A percentile compares a stretch with the other conserved stretches of the same genome.
Evolutionary conservation across 331 rosid species (phyloP).

Genomic region (Prunus yedoensis): DNA sequence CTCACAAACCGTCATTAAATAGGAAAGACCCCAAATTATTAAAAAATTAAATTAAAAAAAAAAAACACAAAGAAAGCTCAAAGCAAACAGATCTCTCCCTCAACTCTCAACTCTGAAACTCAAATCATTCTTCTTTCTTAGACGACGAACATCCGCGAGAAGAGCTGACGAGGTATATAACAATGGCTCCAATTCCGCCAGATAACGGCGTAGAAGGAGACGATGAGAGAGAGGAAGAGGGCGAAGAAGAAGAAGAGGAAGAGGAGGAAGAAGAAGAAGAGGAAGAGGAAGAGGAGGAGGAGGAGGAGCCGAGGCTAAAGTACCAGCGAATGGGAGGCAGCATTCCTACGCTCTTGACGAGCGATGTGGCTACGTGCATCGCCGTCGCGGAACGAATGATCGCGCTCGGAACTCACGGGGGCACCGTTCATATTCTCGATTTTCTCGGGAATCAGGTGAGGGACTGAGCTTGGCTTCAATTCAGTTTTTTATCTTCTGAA

Average conservation of each 20-base stretch:
- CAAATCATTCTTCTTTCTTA: constrained; percentile 1
- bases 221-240: constrained; percentile 82
- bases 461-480: constrained; percentile 7
- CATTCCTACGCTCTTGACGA: constrained; percentile 70
- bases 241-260: constrained; percentile 30
- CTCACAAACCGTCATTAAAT: not conserved
- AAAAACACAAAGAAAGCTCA: not conserved
- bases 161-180: constrained; percentile 41
- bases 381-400: constrained; percentile 96
- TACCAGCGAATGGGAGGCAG: constrained; percentile 99
- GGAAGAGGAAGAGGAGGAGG: constrained; percentile 54
- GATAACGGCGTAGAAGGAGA: constrained; percentile 91
- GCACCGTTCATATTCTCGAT: constrained; percentile 86
- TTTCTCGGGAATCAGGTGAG: constrained; percentile 97
- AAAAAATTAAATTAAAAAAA: too few species aligned
- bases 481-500: not conserved
- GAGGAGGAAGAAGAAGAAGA: constrained; percentile 52
- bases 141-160: constrained; percentile 28
- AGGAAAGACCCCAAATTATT: not conserved
- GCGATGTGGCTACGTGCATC: constrained; percentile 83
- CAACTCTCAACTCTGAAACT: not conserved
- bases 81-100: not conserved
- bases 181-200: constrained; percentile 80
- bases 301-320: constrained; percentile 97
- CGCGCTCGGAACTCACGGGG: constrained; percentile 95